Conservation (phyloP, 805 yeast genomes). For the Lachancea fermentati region DNA sequence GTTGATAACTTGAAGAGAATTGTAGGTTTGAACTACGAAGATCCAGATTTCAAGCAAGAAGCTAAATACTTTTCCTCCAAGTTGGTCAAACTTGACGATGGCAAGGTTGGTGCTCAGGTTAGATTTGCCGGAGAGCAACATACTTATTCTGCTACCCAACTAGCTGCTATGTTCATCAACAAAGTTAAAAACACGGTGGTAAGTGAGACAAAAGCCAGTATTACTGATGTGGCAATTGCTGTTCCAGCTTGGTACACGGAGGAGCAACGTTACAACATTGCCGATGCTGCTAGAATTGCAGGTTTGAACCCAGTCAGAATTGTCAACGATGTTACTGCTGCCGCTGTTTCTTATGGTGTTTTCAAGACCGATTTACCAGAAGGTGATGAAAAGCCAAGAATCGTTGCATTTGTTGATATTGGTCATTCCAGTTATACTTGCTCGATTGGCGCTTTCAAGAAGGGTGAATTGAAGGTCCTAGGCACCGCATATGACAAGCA, state of each 20-base stretch:
- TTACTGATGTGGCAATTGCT: conserved; percentile 85
- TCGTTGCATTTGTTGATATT: conserved; percentile 89
- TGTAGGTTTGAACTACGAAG: conserved; percentile 67
- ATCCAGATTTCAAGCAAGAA: conserved; percentile 76
- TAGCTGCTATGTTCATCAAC: conserved; percentile 91
- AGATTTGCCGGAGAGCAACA: conserved; percentile 73
- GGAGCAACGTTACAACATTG: conserved; percentile 91
- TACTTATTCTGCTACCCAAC: conserved; percentile 81
- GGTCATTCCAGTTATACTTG: conserved; percentile 96
- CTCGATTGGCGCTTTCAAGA: conserved; percentile 83
- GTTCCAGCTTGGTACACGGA: conserved; percentile 98
- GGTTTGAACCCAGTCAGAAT: conserved; percentile 97
- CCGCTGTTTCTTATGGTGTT: conserved; percentile 98
- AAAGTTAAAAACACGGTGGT: conserved; percentile 77
- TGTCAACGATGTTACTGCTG: conserved; percentile 96
- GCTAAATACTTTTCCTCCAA: conserved; percentile 66
- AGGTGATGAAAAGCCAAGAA: conserved; percentile 67
- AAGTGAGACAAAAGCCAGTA: conserved; percentile 70
- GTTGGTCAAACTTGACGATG: conserved; percentile 63
- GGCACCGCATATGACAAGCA: conserved; percentile 92
- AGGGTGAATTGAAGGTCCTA: conserved; percentile 90
- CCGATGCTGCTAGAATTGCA: conserved; percentile 93
- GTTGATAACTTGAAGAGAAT: conserved; percentile 92
- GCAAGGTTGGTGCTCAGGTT: conserved; percentile 79
- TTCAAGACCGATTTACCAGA: conserved; percentile 96